Base-by-base conservation (phyloP, 805 yeast species). In the Candida pseudoglaebosa region DNA sequence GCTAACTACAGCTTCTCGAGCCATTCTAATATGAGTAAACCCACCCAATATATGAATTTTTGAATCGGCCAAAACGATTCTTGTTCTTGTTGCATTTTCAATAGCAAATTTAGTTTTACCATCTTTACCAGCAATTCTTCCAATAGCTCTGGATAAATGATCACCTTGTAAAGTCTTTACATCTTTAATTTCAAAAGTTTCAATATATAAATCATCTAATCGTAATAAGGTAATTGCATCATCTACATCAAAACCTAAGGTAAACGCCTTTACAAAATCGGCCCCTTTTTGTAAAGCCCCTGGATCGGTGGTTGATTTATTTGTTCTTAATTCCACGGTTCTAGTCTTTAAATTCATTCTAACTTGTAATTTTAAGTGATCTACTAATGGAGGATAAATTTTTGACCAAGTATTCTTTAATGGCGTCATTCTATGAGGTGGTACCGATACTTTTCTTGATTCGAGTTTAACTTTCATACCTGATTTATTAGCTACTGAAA, bases 121-220 rank as follows among this genome's bases (percentile, higher is more conserved):
- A 59, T 93, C 99, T 59, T 93, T 95, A 63, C 99, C 99, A 10
- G 99, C 99, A 64, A 93, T 93, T 75, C 99, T 88, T 56, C 99
- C 99, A 60, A 93, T 93, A 5, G 99, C 99, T 75, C 99, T 83
- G 37, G 96, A 84, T 59, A 93, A 73, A 77, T 93, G 99, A 66
- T 93, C 99, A 19, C 98, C 99, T 20, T 80, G 81, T 50, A 93
- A 71, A 4, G 97, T 91, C 66, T 93, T 95, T 41, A 93, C 97
- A 64, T 93, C 99, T 61, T 93, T 93, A 53, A 93, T 76, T 61
- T 93, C 99, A 58, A 93, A 93, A 4, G 98, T 88, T 65, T 93
- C 99, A 48, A 93, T 90, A 70, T 90, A 93, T 48, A 93, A 75
- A 63, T 93, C 99, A 62, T 93, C 99, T 54, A 93, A 72, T 65